These are phyloP conservation scores for Purpureocillium takamizusanense DNA, from an alignment of 2,329 filamentous ascomycete genomes.

Conservation along the genomic window DNA sequence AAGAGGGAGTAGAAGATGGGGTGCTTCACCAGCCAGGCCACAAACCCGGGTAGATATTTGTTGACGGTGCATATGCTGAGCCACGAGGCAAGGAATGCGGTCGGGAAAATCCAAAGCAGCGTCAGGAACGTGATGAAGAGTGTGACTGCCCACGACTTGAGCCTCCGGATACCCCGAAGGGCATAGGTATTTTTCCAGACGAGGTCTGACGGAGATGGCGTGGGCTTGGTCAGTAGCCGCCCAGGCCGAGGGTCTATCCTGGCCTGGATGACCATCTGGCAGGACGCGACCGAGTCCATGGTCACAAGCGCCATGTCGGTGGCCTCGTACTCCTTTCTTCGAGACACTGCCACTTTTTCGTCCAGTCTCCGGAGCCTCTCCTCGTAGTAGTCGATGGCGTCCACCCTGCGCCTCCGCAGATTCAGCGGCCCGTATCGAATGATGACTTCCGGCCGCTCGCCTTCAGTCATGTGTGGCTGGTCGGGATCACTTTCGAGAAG, in stretches of 20 bases:
- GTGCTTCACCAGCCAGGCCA: constrained; percentile 57
- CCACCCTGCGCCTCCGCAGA: constrained; percentile 62
- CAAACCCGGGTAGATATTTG: constrained; percentile 62
- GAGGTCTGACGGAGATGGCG: constrained; percentile 85
- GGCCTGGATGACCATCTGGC: constrained; percentile 93
- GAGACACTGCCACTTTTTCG: constrained; percentile 59
- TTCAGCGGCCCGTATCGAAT: constrained; percentile 73
- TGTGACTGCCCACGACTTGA: constrained; percentile 78
- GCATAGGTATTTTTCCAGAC: constrained; percentile 92
- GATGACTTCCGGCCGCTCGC: constrained; percentile 55
- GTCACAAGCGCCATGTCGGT: constrained; percentile 90
- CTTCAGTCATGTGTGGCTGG: constrained; percentile 25
- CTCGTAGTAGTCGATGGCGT: constrained; percentile 92
- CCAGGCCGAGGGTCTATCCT: constrained; percentile 85
- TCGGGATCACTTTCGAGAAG: constrained; percentile 42
- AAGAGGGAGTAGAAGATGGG: constrained; percentile 66
- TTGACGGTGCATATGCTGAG: constrained; percentile 75
- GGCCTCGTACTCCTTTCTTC: constrained; percentile 66
- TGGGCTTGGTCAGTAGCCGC: constrained; percentile 73
- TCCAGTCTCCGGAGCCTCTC: constrained; percentile 75
- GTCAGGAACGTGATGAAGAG: constrained; percentile 74
- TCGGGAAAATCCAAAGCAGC: constrained; percentile 77
- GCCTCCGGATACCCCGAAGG: constrained; percentile 61
- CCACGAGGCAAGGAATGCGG: constrained; percentile 69
- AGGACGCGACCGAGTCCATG: constrained; percentile 88